These are phyloP conservation scores for Coleophoma eucalyptorum DNA, from an alignment of 2,329 filamentous ascomycete species.

Conservation along the genomic window DNA sequence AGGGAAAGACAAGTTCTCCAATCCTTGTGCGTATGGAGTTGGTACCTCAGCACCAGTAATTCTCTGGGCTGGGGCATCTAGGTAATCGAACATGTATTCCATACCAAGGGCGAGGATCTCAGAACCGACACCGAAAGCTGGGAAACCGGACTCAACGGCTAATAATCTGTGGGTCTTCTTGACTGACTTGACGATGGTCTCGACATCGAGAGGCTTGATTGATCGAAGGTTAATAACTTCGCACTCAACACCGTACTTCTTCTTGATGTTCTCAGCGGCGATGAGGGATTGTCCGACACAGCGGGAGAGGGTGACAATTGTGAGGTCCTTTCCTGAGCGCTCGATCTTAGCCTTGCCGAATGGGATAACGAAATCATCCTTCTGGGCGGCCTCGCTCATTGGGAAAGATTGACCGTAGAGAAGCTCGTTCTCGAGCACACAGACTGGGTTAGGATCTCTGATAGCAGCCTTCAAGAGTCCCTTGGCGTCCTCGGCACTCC, in stretches of 20 bases:
- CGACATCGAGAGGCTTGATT: slow-evolving; percentile 93
- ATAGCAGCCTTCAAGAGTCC: slow-evolving; percentile 97
- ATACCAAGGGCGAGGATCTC: slow-evolving; percentile 93
- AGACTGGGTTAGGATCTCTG: slow-evolving; percentile 94
- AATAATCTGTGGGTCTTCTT: slow-evolving; percentile 97
- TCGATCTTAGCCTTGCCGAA: slow-evolving; percentile 99
- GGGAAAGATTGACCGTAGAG: slow-evolving; percentile 95
- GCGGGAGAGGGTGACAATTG: slow-evolving; percentile 90
- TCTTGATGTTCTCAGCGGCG: slow-evolving; percentile 87
- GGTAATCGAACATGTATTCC: slow-evolving; percentile 98
- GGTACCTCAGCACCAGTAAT: slow-evolving; percentile 97
- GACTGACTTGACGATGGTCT: slow-evolving; percentile 92
- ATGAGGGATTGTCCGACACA: slow-evolving; percentile 89
- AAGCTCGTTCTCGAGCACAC: slow-evolving; percentile 82
- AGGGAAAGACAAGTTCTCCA: slow-evolving; percentile 96
- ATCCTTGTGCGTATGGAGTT: slow-evolving; percentile 87
- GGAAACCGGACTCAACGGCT: slow-evolving; percentile 92
- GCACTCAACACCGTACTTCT: slow-evolving; percentile 91
- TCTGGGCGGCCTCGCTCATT: slow-evolving; percentile 95
- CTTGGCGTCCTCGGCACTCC: slow-evolving; percentile 97
- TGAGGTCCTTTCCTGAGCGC: slow-evolving; percentile 91
- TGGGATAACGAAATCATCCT: slow-evolving; percentile 92
- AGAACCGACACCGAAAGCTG: slow-evolving; percentile 85
- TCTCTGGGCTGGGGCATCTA: slow-evolving; percentile 88
- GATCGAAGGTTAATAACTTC: slow-evolving; percentile 99